A percentile compares a stretch with the other conserved stretches of the same genome.
phyloP scores from a whole-genome alignment of 352 stramenopile species.

The Phytophthora cactorum region DNA sequence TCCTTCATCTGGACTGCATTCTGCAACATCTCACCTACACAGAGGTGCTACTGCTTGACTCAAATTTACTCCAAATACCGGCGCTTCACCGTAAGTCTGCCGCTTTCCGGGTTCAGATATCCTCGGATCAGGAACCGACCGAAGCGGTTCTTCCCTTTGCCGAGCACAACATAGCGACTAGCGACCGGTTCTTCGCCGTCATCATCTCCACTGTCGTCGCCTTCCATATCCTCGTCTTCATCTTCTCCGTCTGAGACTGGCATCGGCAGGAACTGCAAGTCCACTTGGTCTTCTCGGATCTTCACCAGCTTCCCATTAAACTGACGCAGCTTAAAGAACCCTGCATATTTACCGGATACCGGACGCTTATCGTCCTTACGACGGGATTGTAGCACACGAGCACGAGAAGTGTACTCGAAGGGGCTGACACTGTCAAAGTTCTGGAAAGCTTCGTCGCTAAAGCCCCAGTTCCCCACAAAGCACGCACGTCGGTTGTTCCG shows the following conservation, averaged over 20 bases:
- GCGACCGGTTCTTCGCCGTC: conserved; percentile 26
- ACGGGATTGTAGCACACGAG: conserved; percentile 40
- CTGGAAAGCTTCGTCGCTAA: conserved; percentile 62
- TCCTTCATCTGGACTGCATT: background rate
- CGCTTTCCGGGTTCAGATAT: conserved; percentile 54
- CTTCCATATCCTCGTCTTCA: conserved; percentile 32
- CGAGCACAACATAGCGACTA: conserved; percentile 64
- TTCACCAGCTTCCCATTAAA: conserved; percentile 64
- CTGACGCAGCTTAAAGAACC: conserved; percentile 78
- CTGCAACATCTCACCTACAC: conserved; percentile 1
- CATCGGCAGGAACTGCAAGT: conserved; percentile 71
- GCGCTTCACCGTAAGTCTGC: conserved; percentile 57
- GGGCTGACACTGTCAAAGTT: conserved; percentile 49
- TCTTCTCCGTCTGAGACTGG: conserved; percentile 29
- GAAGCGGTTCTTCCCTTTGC: conserved; percentile 70
- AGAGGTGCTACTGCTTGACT: background rate
- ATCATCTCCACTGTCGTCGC: conserved; percentile 30
- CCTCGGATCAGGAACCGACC: conserved; percentile 74
- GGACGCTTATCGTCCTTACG: conserved; percentile 52
- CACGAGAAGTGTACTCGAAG: conserved; percentile 70
- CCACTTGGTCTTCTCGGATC: conserved; percentile 67
- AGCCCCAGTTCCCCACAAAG: conserved; percentile 69
- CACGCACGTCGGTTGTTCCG: conserved; percentile 47
- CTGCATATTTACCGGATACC: conserved; percentile 70
- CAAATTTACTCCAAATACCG: conserved; percentile 59